Conservation (phyloP, 441 rosid species). For the Melastoma candidum region DNA sequence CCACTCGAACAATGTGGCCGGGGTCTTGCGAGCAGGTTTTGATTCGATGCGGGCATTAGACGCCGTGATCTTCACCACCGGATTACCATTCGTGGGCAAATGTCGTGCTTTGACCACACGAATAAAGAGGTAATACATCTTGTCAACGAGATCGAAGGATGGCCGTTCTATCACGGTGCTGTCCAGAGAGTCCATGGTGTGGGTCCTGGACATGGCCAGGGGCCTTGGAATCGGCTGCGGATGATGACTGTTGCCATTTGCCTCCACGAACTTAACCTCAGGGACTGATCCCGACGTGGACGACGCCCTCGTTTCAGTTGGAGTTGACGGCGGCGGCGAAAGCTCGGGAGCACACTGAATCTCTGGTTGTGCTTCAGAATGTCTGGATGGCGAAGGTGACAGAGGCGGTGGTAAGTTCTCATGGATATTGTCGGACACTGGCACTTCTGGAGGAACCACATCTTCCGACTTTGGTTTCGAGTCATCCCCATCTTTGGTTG, state of each 20-base stretch:
- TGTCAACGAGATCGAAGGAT: constrained; percentile 63
- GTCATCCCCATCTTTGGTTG: no score
- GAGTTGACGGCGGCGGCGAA: constrained; percentile 15
- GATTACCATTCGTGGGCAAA: constrained; percentile 41
- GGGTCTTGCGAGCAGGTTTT: constrained; percentile 33
- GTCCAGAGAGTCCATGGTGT: constrained; percentile 46
- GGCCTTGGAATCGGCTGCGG: constrained; percentile 42
- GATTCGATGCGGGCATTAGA: constrained; percentile 32
- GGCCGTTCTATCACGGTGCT: constrained; percentile 51
- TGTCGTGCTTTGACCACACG: constrained; percentile 50
- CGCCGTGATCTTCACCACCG: constrained; percentile 38
- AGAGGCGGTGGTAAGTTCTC: neutral
- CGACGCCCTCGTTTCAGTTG: constrained; percentile 31
- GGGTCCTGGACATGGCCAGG: constrained; percentile 24
- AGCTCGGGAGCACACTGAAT: constrained; percentile 29
- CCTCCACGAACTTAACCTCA: constrained; percentile 27
- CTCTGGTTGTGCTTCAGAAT: constrained; percentile 2
- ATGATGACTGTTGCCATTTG: constrained; percentile 9
- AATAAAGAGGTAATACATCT: constrained; percentile 65
- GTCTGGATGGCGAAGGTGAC: constrained; percentile 2
- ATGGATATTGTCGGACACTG: no score
- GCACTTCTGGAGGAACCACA: no score
- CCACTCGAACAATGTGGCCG: constrained; percentile 43
- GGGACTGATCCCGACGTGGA: constrained; percentile 35
- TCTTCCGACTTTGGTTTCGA: no score